Percentiles rank a stretch among this genome's conserved stretches.
These are phyloP conservation scores for Colletotrichum orbiculare DNA, from an alignment of 2,329 filamentous ascomycete genomes.

Conservation along the genomic window DNA sequence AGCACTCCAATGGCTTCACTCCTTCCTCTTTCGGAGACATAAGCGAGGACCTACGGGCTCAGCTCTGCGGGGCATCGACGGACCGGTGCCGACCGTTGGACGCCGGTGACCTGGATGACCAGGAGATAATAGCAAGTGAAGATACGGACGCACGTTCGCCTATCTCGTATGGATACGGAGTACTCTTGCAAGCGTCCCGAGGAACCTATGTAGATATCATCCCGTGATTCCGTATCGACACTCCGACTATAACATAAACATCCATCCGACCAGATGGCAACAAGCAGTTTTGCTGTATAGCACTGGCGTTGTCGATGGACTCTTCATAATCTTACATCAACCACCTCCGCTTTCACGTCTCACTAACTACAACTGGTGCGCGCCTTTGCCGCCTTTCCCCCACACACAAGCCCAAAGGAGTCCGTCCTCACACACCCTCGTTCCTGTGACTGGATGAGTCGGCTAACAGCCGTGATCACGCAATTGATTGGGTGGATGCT, in stretches of 20 bases:
- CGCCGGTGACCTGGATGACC: conserved; percentile 1
- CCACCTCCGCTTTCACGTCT: not conserved
- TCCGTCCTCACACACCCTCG: conserved; percentile 1
- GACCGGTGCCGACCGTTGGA: conserved; percentile 24
- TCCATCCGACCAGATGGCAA: conserved; percentile 7
- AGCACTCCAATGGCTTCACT: conserved; percentile 7
- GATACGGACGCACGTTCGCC: not conserved
- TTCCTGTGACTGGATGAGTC: conserved; percentile 19
- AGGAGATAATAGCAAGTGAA: conserved; percentile 20
- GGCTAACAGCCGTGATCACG: conserved; percentile 32
- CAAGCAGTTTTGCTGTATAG: not conserved
- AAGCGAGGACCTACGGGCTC: conserved; percentile 13
- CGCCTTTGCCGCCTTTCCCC: conserved; percentile 10
- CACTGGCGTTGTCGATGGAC: not conserved
- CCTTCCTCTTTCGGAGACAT: conserved; percentile 28
- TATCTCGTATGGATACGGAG: not conserved
- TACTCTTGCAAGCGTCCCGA: conserved; percentile 1
- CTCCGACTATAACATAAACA: not conserved
- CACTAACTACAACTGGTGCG: not conserved
- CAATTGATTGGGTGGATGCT: conserved; percentile 34
- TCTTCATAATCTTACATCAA: conserved; percentile 22
- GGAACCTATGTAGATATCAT: not conserved
- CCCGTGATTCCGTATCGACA: conserved; percentile 29
- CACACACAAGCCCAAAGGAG: conserved; percentile 9
- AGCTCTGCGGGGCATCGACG: conserved; percentile 29